phyloP scores from a whole-genome alignment of 768 basidiomycete species.

The Mycena amicta region DNA sequence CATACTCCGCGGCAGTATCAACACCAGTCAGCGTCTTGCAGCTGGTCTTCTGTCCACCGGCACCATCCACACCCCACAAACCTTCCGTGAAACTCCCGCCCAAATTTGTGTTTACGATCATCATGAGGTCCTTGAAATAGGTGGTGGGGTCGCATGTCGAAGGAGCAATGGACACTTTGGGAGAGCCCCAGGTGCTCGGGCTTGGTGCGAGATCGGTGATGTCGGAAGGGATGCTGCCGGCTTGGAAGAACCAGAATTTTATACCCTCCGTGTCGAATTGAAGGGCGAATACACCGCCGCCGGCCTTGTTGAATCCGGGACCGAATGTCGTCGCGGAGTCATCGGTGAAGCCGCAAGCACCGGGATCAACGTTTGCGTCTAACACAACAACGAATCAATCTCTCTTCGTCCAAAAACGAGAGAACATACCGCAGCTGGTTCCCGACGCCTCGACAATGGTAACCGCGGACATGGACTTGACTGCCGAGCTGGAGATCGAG shows the following conservation, averaged over 20 bases:
- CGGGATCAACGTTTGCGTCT: conserved; percentile 31
- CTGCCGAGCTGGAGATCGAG: conserved; percentile 10
- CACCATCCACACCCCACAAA: conserved; percentile 41
- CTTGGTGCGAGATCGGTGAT: conserved; percentile 36
- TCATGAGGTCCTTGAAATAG: conserved; percentile 40
- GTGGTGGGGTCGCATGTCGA: conserved; percentile 35
- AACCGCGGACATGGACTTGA: conserved; percentile 12
- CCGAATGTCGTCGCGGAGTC: conserved; percentile 38
- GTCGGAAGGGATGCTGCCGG: conserved; percentile 38
- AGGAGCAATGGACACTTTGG: conserved; percentile 40
- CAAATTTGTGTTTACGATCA: conserved; percentile 45
- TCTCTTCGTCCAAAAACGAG: too few species aligned
- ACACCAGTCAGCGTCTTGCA: conserved; percentile 21
- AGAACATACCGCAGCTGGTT: conserved; percentile 11
- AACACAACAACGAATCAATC: too few species aligned
- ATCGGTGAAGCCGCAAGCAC: conserved; percentile 45
- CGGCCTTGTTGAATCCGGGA: conserved; percentile 41
- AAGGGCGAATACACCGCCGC: conserved; percentile 50
- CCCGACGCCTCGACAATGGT: conserved; percentile 8
- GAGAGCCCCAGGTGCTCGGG: conserved; percentile 44
- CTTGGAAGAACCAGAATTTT: conserved; percentile 49
- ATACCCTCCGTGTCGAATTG: conserved; percentile 43
- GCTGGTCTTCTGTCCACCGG: conserved; percentile 19
- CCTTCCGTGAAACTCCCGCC: conserved; percentile 34
- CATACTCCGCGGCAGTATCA: conserved; percentile 20